A percentile compares a stretch with the other conserved stretches of the same genome.
These are phyloP conservation scores for Debaryomyces nepalensis DNA, from an alignment of 1,139 yeast species.

Conservation along the genomic window DNA sequence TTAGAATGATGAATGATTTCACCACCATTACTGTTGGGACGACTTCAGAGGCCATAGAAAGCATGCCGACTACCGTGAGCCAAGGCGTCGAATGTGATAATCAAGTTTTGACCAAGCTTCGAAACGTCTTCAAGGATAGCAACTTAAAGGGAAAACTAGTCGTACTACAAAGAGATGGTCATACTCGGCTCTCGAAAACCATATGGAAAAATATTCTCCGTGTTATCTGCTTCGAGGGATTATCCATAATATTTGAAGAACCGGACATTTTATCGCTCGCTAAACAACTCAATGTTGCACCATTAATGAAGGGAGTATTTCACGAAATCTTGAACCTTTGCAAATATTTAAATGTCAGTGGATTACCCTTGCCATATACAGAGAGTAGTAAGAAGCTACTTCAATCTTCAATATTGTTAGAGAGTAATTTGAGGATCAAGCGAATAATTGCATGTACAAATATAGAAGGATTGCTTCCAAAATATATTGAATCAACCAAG, in stretches of 20 bases:
- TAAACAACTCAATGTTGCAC: constrained; percentile 15
- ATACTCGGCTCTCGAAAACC: constrained; percentile 12
- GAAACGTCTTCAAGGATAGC: constrained; percentile 1
- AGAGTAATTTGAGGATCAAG: constrained; percentile 16
- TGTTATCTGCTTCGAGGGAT: constrained; percentile 22
- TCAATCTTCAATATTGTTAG: constrained; percentile 18
- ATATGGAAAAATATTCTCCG: constrained; percentile 23
- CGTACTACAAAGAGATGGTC: constrained; percentile 7
- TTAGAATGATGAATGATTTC: constrained; percentile 14
- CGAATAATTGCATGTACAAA: constrained; percentile 10
- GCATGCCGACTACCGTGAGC: too few relatives aligned
- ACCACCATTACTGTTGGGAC: constrained; percentile 14
- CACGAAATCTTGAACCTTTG: constrained; percentile 24
- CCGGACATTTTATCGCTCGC: constrained; percentile 22
- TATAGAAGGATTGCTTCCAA: constrained; percentile 19
- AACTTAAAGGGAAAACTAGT: constrained; percentile 2
- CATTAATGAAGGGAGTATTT: constrained; percentile 26
- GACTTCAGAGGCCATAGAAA: constrained; percentile 8
- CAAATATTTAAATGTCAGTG: constrained; percentile 12
- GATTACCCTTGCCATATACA: constrained; percentile 17
- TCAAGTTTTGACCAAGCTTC: constrained; percentile 5
- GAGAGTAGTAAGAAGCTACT: constrained; percentile 19
- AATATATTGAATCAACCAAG: constrained; percentile 19
- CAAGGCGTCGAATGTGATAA: too few relatives aligned
- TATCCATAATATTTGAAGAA: constrained; percentile 29